A percentile compares a stretch with the other conserved stretches of the same genome.
These are phyloP conservation scores for Aspergillus intermedius DNA, from an alignment of 2,329 filamentous ascomycete genomes.

Conservation along the genomic window DNA sequence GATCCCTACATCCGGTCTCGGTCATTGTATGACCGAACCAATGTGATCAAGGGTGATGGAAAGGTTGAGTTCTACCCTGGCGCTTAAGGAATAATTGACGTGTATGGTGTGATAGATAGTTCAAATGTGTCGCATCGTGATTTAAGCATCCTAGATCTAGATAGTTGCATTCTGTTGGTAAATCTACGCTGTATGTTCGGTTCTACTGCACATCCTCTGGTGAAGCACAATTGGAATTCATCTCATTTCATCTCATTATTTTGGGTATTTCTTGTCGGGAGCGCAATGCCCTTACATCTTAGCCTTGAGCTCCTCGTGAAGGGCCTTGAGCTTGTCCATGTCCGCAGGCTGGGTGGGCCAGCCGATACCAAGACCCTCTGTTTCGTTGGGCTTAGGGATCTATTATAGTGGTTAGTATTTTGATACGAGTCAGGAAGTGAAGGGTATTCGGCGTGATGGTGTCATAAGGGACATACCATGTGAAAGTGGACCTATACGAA, in stretches of 20 bases:
- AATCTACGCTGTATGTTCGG: too few species aligned
- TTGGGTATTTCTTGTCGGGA: neutral
- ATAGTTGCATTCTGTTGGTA: neutral
- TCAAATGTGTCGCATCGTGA: too few species aligned
- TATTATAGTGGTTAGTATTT: slow-evolving; percentile 25
- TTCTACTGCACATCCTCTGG: too few species aligned
- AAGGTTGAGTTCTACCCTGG: slow-evolving; percentile 63
- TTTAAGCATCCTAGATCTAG: neutral
- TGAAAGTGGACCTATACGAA: slow-evolving; percentile 74
- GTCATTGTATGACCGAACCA: slow-evolving; percentile 76
- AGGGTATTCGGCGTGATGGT: neutral
- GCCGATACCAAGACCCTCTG: slow-evolving; percentile 68
- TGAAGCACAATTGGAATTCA: neutral
- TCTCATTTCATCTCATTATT: neutral
- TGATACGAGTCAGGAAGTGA: neutral
- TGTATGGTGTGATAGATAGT: neutral
- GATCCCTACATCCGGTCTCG: slow-evolving; percentile 81
- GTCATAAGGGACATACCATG: slow-evolving; percentile 53
- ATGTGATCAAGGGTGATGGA: slow-evolving; percentile 62
- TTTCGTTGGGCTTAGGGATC: slow-evolving; percentile 88
- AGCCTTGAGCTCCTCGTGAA: slow-evolving; percentile 76
- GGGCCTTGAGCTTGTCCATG: slow-evolving; percentile 74
- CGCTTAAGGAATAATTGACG: neutral
- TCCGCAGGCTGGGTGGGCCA: slow-evolving; percentile 74
- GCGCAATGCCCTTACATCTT: slow-evolving; percentile 60